Percentiles rank a stretch among this genome's conserved stretches.
Conservation (phyloP, 257 asterid genomes). For the Apocynum venetum region DNA sequence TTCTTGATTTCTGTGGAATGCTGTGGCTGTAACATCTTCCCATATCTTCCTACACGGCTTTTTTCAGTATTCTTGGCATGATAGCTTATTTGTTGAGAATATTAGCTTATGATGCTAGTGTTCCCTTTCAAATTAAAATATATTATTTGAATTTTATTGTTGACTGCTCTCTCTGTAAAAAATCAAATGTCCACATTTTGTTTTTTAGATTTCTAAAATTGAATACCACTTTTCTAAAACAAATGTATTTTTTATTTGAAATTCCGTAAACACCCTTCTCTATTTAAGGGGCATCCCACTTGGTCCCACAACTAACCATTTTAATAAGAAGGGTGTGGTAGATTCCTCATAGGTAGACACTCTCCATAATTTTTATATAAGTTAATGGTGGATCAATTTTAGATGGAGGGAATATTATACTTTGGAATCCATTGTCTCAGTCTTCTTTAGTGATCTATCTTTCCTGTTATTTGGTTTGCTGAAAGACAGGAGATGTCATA, state of each 20-base stretch:
- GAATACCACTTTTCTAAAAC: too few relatives aligned
- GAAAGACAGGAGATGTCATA: background rate
- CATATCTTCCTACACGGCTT: background rate
- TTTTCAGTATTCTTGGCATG: background rate
- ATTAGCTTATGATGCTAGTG: constrained; percentile 1
- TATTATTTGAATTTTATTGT: background rate
- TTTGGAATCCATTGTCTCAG: background rate
- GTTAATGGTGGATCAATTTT: too few relatives aligned
- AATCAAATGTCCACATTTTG: too few relatives aligned
- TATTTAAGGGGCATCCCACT: too few relatives aligned
- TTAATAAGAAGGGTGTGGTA: too few relatives aligned
- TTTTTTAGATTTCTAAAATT: too few relatives aligned
- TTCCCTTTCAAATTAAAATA: background rate
- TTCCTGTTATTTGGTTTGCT: background rate
- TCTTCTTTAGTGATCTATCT: background rate
- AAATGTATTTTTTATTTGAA: too few relatives aligned
- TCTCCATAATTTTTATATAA: too few relatives aligned
- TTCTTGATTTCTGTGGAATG: background rate
- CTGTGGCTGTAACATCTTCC: background rate
- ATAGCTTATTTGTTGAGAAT: background rate
- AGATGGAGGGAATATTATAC: background rate
- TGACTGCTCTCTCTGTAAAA: background rate
- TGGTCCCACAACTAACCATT: too few relatives aligned
- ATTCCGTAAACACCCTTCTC: too few relatives aligned
- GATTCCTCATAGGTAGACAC: too few relatives aligned